phyloP scores from a whole-genome alignment of 768 basidiomycete genomes.

The Hericium erinaceus region DNA sequence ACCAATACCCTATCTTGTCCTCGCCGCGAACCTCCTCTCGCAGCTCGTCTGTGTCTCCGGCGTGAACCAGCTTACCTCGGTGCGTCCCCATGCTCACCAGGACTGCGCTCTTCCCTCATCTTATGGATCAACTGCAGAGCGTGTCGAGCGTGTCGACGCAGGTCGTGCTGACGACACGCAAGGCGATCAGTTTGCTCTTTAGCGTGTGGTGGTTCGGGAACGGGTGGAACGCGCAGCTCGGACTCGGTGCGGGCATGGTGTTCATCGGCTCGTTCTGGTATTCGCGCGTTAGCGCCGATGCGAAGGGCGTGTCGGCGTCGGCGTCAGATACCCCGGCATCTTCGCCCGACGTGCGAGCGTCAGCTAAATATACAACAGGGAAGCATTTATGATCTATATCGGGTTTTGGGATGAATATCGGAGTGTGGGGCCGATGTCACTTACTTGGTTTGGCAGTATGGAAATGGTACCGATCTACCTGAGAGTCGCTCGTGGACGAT shows the following conservation, averaged over 20 bases:
- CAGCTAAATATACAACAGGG: neutral
- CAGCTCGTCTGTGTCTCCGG: conserved; percentile 79
- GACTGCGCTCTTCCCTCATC: neutral
- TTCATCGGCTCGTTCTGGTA: conserved; percentile 61
- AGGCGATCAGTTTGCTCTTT: conserved; percentile 71
- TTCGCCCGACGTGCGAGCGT: neutral
- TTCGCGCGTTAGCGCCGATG: conserved; percentile 8
- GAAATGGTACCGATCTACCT: too few species aligned
- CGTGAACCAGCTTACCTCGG: conserved; percentile 74
- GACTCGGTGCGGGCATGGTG: conserved; percentile 63
- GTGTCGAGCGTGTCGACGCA: conserved; percentile 78
- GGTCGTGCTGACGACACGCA: conserved; percentile 69
- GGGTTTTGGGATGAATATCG: too few species aligned
- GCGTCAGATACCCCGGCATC: neutral
- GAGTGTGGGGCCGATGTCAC: too few species aligned
- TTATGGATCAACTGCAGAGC: conserved; percentile 29
- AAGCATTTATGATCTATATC: neutral
- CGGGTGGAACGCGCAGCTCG: conserved; percentile 58
- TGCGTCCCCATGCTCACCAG: conserved; percentile 25
- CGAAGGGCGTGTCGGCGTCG: neutral
- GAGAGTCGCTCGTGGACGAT: too few species aligned
- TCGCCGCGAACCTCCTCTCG: conserved; percentile 56
- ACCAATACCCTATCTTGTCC: conserved; percentile 42
- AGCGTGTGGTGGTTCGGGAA: conserved; percentile 82
- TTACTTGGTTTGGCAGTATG: too few species aligned